Percentiles rank a stretch among this genome's conserved stretches.
These are phyloP conservation scores for Aspergillus indologenus DNA, from an alignment of 495 filamentous ascomycete species.

Conservation along the genomic window DNA sequence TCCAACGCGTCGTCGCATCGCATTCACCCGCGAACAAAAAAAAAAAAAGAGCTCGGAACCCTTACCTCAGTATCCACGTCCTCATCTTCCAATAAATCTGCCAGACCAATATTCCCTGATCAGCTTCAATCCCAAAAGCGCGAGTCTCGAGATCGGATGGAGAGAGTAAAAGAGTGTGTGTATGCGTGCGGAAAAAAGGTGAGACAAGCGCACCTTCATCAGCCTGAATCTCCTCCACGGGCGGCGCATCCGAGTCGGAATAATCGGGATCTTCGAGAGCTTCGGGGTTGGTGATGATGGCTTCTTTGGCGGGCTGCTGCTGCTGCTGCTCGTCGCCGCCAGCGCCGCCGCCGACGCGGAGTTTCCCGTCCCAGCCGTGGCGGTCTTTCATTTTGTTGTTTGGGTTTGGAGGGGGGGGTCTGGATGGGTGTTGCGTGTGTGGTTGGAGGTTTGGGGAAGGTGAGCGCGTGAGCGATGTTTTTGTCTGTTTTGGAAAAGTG, in stretches of 20 bases:
- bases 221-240: slow-evolving; percentile 70
- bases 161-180: no score
- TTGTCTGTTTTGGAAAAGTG: neutral
- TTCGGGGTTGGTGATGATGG: slow-evolving; percentile 68
- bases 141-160: no score
- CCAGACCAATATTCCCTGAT: neutral
- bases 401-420: neutral
- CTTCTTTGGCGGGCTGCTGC: slow-evolving; percentile 45
- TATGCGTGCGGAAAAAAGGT: no score
- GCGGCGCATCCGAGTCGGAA: slow-evolving; percentile 75
- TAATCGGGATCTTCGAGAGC: slow-evolving; percentile 79
- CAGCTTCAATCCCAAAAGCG: no score
- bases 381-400: slow-evolving; percentile 51
- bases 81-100: slow-evolving; percentile 66
- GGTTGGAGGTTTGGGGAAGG: no score
- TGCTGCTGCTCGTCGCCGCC: no score
- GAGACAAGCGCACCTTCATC: slow-evolving; percentile 62
- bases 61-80: slow-evolving; percentile 56
- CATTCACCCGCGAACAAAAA: no score
- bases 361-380: slow-evolving; percentile 92
- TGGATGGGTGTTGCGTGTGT: slow-evolving; percentile 4
- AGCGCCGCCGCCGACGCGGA: slow-evolving; percentile 58
- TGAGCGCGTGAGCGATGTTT: no score
- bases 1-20: no score
- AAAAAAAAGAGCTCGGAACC: neutral